Conservation (phyloP, 2,329 filamentous ascomycete species). For the Laburnicola sp. region DNA sequence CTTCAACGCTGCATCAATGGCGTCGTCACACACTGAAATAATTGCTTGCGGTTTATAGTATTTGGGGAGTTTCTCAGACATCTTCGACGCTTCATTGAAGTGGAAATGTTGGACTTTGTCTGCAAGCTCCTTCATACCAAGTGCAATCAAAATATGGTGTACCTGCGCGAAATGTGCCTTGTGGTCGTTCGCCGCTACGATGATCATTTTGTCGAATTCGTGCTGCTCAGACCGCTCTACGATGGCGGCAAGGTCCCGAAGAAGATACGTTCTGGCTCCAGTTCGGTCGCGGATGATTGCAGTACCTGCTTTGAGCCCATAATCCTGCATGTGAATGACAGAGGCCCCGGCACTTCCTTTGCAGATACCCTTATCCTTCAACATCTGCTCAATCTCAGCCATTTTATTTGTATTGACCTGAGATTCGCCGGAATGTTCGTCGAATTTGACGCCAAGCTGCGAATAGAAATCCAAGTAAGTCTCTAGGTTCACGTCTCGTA, state of each 20-base stretch:
- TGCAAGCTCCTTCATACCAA: conserved; percentile 69
- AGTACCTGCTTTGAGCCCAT: conserved; percentile 70
- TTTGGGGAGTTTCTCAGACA: conserved; percentile 54
- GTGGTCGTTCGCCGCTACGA: conserved; percentile 73
- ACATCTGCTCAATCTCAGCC: conserved; percentile 62
- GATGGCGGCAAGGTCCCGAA: conserved; percentile 75
- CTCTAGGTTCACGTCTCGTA: conserved; percentile 68
- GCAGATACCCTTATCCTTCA: conserved; percentile 66
- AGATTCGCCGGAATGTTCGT: conserved; percentile 73
- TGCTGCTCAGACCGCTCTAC: conserved; percentile 64
- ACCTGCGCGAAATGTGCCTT: conserved; percentile 73
- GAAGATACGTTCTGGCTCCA: conserved; percentile 76
- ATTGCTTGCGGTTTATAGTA: conserved; percentile 71
- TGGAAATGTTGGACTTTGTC: conserved; percentile 73
- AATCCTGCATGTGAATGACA: conserved; percentile 72
- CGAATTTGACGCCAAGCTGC: conserved; percentile 70
- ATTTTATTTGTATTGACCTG: conserved; percentile 70
- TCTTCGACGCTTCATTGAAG: conserved; percentile 67
- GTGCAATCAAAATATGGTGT: conserved; percentile 74
- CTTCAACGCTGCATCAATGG: conserved; percentile 20
- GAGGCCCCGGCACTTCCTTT: conserved; percentile 73
- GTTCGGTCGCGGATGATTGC: conserved; percentile 73
- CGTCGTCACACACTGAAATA: conserved; percentile 51
- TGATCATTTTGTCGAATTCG: conserved; percentile 78
- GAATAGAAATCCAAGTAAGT: conserved; percentile 70